Percentiles rank a stretch among this genome's conserved stretches.
Evolutionary conservation across 179 eudicot genomes (phyloP).

Genomic region (Vitellaria paradoxa): DNA sequence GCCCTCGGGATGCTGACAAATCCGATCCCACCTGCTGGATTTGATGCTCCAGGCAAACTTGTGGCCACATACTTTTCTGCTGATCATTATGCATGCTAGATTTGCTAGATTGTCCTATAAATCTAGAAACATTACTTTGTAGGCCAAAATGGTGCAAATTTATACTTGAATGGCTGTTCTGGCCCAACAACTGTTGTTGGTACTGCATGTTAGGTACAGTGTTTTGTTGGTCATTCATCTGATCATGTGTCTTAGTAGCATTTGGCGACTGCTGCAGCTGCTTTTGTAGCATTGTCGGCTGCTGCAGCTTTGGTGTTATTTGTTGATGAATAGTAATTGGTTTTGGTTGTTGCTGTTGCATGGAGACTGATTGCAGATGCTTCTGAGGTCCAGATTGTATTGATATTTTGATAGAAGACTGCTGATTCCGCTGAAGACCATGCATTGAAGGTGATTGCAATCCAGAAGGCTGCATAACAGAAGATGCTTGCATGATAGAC

Average conservation of each 20-base stretch:
- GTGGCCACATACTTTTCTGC: constrained; percentile 52
- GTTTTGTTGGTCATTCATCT: constrained; percentile 52
- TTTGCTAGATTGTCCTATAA: constrained; percentile 59
- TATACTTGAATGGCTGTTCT: constrained; percentile 2
- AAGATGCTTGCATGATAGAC: constrained; percentile 7
- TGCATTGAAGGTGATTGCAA: constrained; percentile 60
- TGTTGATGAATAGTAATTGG: constrained; percentile 47
- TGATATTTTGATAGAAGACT: constrained; percentile 47
- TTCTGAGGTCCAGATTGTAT: constrained; percentile 60
- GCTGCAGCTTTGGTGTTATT: constrained; percentile 46
- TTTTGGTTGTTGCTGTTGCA: constrained; percentile 49
- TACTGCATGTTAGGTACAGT: constrained; percentile 47
- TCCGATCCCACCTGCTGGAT: constrained; percentile 29
- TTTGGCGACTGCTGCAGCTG: constrained; percentile 43
- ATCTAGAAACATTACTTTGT: constrained; percentile 34
- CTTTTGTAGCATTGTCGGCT: constrained; percentile 26
- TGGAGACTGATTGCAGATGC: constrained; percentile 50
- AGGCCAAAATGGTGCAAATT: constrained; percentile 43
- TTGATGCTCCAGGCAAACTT: constrained; percentile 49
- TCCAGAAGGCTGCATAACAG: constrained; percentile 57
- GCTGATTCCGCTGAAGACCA: constrained; percentile 62
- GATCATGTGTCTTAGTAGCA: constrained; percentile 44
- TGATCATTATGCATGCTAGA: constrained; percentile 49
- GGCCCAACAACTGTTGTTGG: not conserved
- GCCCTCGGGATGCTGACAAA: constrained; percentile 12